Evolutionary conservation across 2,329 filamentous ascomycete genomes (phyloP).

Genomic region (Pseudocercospora macadamiae): DNA sequence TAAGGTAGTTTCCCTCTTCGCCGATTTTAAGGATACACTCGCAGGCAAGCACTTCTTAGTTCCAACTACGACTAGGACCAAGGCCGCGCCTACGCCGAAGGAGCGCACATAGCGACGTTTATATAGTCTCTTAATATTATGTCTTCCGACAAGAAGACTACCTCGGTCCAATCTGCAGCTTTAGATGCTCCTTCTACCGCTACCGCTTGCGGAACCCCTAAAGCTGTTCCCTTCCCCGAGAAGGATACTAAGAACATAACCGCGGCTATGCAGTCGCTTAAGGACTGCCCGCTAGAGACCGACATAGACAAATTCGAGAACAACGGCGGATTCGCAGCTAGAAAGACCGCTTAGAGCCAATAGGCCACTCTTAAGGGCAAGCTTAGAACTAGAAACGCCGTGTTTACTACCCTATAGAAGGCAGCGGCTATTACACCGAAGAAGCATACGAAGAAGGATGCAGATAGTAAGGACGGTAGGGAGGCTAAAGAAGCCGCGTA

Average conservation of each 20-base stretch:
- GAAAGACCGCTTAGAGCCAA: conserved; percentile 37
- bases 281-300: conserved; percentile 38
- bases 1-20: too few species aligned
- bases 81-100: too few species aligned
- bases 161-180: conserved; percentile 11
- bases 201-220: conserved; percentile 1
- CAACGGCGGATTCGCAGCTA: conserved; percentile 36
- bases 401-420: conserved; percentile 6
- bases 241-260: conserved; percentile 36
- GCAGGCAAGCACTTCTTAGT: too few species aligned
- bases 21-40: too few species aligned
- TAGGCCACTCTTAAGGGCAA: conserved; percentile 42
- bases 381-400: conserved; percentile 26
- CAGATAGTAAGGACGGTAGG: conserved; percentile 21
- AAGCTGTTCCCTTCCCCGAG: conserved; percentile 30
- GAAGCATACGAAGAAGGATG: conserved; percentile 36
- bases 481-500: conserved; percentile 21
- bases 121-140: conserved; percentile 8
- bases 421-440: conserved; percentile 19
- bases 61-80: too few species aligned
- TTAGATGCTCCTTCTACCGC: too few species aligned
- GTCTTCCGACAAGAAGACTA: conserved; percentile 16
- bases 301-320: conserved; percentile 36
- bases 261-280: conserved; percentile 36
- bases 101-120: conserved; percentile 7